Base-by-base conservation (phyloP, 2,329 filamentous ascomycete species). In the Cephalotrichum gorgonifer region DNA sequence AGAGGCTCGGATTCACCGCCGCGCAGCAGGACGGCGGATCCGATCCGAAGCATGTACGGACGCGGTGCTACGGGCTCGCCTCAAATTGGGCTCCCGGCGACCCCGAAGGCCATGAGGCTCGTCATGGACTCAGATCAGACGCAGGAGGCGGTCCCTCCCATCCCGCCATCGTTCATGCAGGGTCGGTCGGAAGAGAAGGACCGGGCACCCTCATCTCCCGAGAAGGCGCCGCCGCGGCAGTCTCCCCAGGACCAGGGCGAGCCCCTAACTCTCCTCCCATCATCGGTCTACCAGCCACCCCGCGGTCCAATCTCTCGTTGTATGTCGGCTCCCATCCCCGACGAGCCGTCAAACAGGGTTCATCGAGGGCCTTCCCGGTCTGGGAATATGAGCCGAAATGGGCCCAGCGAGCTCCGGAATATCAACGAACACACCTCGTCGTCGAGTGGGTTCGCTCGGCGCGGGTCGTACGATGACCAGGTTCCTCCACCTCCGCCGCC, bases 21-120 rank as follows among this genome's bases (percentile, higher is more conserved):
- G 25, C 75, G 84, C 48, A 83, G 81, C 57, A 77, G 80, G 43
- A 86, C 84, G 7, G 82, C 79, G 2, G 82, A 85, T 52, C 78
- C 81, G 2, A 73, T 70, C 2, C 66, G 66, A 53, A 73, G 69
- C 60, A 75, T 77, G 62, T 74, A 73, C 53, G 70, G 71, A 14
- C 64, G 63, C 47, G 67, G 62, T 52, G 63, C 64, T 30, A 56
- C 62, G 15, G 66, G 60, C 2, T 74, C 73, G 1, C 71, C 76
- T 1, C 74, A 78, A 6, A 76, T 91, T 47, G 90, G 89, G 1
- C 75, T 95, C n/a, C 89, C 91, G 14, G 88, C 89, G 2, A 96
- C 90, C 1, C 90, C 91, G 27, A 83, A 88, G 67, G 89, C 89
- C 1, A 95, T 96, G 89, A 80, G 86, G 20, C 81, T 94, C 2